These are phyloP conservation scores for Penicillium cosmopolitanum DNA, from an alignment of 495 filamentous ascomycete species.

Conservation along the genomic window DNA sequence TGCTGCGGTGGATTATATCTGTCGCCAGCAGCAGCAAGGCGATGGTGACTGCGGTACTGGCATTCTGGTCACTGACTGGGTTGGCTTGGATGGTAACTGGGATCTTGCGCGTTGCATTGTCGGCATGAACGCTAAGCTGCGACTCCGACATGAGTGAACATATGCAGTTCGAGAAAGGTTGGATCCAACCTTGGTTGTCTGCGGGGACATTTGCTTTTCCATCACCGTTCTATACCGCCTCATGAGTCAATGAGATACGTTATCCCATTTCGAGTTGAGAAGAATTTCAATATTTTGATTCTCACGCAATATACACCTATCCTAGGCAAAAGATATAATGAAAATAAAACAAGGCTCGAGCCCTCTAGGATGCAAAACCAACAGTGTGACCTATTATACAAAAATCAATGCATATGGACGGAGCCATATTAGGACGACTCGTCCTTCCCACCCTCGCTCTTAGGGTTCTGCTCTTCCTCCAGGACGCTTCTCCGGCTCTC, in stretches of 20 bases:
- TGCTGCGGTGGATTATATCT: conserved; percentile 79
- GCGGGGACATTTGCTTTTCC: neutral
- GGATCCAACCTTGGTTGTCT: neutral
- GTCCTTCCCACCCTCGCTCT: conserved; percentile 40
- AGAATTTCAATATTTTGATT: conserved; percentile 11
- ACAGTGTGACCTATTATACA: conserved; percentile 46
- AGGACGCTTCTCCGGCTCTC: conserved; percentile 76
- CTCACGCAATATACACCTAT: conserved; percentile 29
- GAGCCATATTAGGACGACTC: conserved; percentile 36
- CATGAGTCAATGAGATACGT: neutral
- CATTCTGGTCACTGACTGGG: conserved; percentile 92
- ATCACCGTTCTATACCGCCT: neutral
- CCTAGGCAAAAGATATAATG: conserved; percentile 18
- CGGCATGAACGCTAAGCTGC: conserved; percentile 83
- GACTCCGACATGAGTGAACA: conserved; percentile 45
- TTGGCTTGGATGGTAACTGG: conserved; percentile 89
- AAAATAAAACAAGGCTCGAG: conserved; percentile 8
- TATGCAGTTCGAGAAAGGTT: neutral
- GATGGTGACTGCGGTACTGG: conserved; percentile 83
- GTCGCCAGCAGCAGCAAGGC: conserved; percentile 62
- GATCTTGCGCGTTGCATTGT: conserved; percentile 87
- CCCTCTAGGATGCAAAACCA: conserved; percentile 21
- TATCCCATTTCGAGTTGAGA: neutral
- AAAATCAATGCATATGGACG: conserved; percentile 23
- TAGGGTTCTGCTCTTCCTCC: conserved; percentile 67